These are phyloP conservation scores for Vanderwaltozyma yarrowii DNA, from an alignment of 805 yeast genomes.

Conservation along the genomic window DNA sequence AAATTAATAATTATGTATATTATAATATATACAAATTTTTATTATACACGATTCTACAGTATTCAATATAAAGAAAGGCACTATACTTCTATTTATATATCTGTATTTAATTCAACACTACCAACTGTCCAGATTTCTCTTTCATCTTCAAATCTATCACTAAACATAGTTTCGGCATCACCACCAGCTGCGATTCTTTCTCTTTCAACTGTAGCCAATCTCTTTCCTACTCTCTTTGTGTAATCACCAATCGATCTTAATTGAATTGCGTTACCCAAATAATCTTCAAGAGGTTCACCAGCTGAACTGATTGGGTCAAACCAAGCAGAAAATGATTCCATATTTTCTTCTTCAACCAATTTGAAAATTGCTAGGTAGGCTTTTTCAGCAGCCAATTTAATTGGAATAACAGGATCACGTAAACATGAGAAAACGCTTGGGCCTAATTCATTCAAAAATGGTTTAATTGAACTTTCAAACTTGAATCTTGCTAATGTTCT, in stretches of 20 bases:
- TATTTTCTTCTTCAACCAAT: conserved; percentile 55
- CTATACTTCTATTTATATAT: conserved; percentile 15
- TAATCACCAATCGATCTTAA: conserved; percentile 78
- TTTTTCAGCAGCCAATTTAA: conserved; percentile 89
- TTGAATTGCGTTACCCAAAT: conserved; percentile 41
- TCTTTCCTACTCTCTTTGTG: conserved; percentile 77
- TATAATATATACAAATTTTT: too few species aligned
- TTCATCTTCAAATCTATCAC: conserved; percentile 82
- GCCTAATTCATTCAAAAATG: conserved; percentile 46
- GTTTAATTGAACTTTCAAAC: conserved; percentile 38
- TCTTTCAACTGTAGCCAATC: conserved; percentile 79
- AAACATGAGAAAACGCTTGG: conserved; percentile 75
- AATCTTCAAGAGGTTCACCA: conserved; percentile 27
- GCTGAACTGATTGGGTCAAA: conserved; percentile 32
- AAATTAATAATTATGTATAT: too few species aligned
- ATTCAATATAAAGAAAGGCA: too few species aligned
- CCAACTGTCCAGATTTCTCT: conserved; percentile 84
- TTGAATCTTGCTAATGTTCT: conserved; percentile 66
- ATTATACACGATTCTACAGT: too few species aligned
- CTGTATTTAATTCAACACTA: conserved; percentile 40
- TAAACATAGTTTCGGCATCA: conserved; percentile 72
- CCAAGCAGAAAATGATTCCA: conserved; percentile 55
- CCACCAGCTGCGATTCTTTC: conserved; percentile 88
- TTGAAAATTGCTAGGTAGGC: conserved; percentile 66
- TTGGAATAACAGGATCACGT: conserved; percentile 82